Evolutionary conservation across 2,329 filamentous ascomycete species (phyloP).

Genomic region (Claviceps spartinae): DNA sequence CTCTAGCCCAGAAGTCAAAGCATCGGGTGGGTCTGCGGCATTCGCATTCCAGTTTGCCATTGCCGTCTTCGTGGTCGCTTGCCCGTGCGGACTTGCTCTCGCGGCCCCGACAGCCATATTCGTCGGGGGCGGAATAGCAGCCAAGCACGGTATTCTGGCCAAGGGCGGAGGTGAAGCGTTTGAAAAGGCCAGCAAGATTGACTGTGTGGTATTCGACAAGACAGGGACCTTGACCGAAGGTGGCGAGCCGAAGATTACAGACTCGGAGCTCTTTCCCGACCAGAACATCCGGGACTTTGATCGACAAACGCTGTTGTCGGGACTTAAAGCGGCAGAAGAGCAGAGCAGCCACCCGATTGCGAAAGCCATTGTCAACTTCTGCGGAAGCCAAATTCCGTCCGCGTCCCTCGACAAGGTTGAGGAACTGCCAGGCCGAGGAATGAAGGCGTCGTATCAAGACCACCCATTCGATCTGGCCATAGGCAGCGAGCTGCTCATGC

Average conservation of each 20-base stretch:
- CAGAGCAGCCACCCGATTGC: conserved; percentile 65
- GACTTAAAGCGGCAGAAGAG: conserved; percentile 50
- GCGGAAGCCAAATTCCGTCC: conserved; percentile 24
- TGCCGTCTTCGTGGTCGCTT: conserved; percentile 75
- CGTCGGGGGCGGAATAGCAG: conserved; percentile 67
- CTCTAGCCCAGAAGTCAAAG: conserved; percentile 41
- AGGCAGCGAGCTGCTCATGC: conserved; percentile 61
- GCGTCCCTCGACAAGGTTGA: conserved; percentile 33
- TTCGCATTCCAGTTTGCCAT: conserved; percentile 76
- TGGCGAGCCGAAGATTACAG: conserved; percentile 57
- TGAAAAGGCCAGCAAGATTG: conserved; percentile 65
- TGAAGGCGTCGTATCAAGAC: conserved; percentile 41
- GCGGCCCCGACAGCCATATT: conserved; percentile 81
- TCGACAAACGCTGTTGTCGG: conserved; percentile 29
- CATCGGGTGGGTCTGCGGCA: conserved; percentile 50
- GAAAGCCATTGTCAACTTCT: conserved; percentile 54
- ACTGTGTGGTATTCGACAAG: conserved; percentile 79
- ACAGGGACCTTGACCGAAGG: conserved; percentile 69
- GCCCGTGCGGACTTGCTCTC: conserved; percentile 70
- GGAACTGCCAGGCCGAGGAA: conserved; percentile 58
- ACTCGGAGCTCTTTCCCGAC: conserved; percentile 29
- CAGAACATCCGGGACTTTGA: conserved; percentile 10
- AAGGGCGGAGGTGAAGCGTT: conserved; percentile 79
- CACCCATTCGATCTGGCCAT: conserved; percentile 42
- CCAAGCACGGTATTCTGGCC: conserved; percentile 66